Evolutionary conservation across 176 grass and related monocot genomes (phyloP).

Genomic region (Luzula sylvatica): DNA sequence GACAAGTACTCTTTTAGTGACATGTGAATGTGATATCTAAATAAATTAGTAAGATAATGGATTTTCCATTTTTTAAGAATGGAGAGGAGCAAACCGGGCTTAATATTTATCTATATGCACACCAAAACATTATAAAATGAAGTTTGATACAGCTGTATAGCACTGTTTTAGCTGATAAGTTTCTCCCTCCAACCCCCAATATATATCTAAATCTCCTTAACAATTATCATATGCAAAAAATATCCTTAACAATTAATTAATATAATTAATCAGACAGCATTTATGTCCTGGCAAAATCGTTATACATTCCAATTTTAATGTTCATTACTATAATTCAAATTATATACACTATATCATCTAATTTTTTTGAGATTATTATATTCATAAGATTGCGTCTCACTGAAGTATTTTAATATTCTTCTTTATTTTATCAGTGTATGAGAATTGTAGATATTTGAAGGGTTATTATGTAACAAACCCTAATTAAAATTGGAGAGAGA

Average conservation of each 20-base stretch:
- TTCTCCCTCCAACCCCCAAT: conserved; percentile 12
- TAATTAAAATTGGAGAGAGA: neutral
- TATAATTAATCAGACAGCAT: neutral
- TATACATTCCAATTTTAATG: too few species aligned
- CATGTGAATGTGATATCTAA: too few species aligned
- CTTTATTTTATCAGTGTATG: too few species aligned
- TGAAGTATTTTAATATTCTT: too few species aligned
- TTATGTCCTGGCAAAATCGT: too few species aligned
- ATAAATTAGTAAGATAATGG: too few species aligned
- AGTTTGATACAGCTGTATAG: conserved; percentile 31
- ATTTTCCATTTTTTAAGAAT: too few species aligned
- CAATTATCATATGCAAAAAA: conserved; percentile 6
- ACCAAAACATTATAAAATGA: conserved; percentile 13
- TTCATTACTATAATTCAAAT: conserved; percentile 12
- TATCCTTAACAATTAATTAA: conserved; percentile 11
- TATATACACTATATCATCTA: too few species aligned
- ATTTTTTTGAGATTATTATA: too few species aligned
- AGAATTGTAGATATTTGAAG: too few species aligned
- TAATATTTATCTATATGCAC: conserved; percentile 1
- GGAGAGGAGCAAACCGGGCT: neutral
- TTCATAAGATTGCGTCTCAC: too few species aligned
- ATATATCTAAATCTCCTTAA: neutral
- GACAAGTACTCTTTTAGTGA: too few species aligned
- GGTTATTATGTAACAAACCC: neutral
- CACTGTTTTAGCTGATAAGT: conserved; percentile 19